phyloP scores from a whole-genome alignment of 1,284 basidiomycete genomes.

The Gomphus bonarii region DNA sequence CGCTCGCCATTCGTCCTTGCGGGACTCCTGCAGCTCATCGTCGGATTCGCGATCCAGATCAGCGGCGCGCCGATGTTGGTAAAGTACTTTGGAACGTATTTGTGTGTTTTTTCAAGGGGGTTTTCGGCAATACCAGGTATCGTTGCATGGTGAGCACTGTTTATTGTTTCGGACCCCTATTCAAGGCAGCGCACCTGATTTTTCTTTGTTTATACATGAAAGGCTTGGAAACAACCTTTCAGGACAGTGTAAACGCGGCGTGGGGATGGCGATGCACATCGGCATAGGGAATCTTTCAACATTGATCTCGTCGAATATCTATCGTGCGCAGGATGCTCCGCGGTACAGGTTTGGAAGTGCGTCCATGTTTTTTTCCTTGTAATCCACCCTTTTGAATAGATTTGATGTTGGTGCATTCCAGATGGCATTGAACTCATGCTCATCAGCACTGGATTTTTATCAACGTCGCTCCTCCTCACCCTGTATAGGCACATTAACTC shows the following conservation, averaged over 20 bases:
- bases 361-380: neutral
- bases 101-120: neutral
- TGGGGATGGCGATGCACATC: neutral
- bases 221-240: neutral
- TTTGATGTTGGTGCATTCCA: neutral
- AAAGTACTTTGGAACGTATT: neutral
- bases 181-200: neutral
- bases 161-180: neutral
- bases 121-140: neutral
- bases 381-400: neutral
- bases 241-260: neutral
- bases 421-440: neutral
- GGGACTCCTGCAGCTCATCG: neutral
- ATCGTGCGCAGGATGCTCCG: neutral
- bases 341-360: neutral
- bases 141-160: neutral
- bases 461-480: neutral
- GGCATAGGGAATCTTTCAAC: neutral
- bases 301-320: neutral
- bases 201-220: constrained; percentile 23
- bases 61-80: neutral
- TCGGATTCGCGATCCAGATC: neutral
- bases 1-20: neutral
- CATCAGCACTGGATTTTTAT: neutral
- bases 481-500: neutral